A percentile compares a stretch with the other conserved stretches of the same genome.
Conservation (phyloP, 331 rosid genomes). For the Pyracantha coccinea region DNA sequence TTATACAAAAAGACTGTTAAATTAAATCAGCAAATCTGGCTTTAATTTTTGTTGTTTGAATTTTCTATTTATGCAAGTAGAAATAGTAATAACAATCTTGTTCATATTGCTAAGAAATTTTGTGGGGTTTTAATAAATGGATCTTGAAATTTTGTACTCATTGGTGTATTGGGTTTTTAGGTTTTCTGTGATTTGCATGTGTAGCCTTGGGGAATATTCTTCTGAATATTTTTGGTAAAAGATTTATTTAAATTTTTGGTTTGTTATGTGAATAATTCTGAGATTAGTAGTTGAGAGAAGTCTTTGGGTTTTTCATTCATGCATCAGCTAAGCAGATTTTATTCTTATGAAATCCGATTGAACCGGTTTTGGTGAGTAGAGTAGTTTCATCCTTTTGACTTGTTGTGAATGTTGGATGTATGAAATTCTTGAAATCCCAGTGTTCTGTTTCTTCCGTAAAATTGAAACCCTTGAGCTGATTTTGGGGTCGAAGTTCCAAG, state of each 20-base stretch:
- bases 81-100: background rate
- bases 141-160: slow-evolving; percentile 33
- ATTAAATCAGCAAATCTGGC: background rate
- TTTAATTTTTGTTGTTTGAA: background rate
- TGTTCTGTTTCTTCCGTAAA: background rate
- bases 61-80: background rate
- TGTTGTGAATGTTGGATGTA: slow-evolving; percentile 10
- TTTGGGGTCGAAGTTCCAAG: no score
- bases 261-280: background rate
- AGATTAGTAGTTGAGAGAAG: slow-evolving; percentile 9
- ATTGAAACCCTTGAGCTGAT: background rate
- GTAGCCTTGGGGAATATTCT: slow-evolving; percentile 1
- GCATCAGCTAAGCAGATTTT: background rate
- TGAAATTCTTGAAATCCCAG: background rate
- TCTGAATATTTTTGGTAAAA: slow-evolving; percentile 11
- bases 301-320: background rate
- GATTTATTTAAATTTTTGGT: slow-evolving; percentile 11
- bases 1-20: background rate
- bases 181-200: slow-evolving; percentile 14
- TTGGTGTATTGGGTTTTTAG: slow-evolving; percentile 2
- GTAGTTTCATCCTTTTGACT: background rate
- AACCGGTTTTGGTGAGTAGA: background rate
- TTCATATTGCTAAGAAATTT: background rate
- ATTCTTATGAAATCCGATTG: background rate
- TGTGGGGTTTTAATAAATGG: background rate